Evolutionary conservation across 2,329 filamentous ascomycete species (phyloP).

Genomic region (Xylariaceae sp.): DNA sequence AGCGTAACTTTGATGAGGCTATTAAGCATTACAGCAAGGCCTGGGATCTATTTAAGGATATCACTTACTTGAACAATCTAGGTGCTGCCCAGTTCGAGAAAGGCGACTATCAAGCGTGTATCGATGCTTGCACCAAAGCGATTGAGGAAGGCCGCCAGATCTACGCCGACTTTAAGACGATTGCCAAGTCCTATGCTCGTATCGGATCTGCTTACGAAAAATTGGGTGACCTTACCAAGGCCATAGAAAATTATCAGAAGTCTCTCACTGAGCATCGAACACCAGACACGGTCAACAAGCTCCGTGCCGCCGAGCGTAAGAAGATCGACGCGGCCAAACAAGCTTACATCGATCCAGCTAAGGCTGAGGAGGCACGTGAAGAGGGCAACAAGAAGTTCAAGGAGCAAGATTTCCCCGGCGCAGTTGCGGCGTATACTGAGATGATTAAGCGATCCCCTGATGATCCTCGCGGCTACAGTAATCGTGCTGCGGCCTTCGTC

Average conservation of each 20-base stretch:
- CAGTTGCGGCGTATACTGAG: constrained; percentile 91
- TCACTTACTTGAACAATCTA: constrained; percentile 96
- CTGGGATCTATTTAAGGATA: constrained; percentile 94
- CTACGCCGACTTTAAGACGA: constrained; percentile 96
- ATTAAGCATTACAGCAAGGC: constrained; percentile 94
- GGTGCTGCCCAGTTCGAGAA: constrained; percentile 96
- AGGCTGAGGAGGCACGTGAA: constrained; percentile 94
- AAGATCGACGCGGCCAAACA: constrained; percentile 77
- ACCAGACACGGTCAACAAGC: constrained; percentile 89
- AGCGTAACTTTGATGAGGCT: constrained; percentile 92
- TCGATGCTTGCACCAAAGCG: constrained; percentile 86
- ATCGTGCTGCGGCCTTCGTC: constrained; percentile 94
- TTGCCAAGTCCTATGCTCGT: constrained; percentile 96
- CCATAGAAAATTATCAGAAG: constrained; percentile 89
- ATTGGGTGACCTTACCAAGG: constrained; percentile 76
- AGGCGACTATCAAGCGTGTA: constrained; percentile 86
- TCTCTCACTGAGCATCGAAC: constrained; percentile 97
- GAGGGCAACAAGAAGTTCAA: constrained; percentile 98
- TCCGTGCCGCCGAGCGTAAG: constrained; percentile 86
- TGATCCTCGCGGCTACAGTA: constrained; percentile 93
- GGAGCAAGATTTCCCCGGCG: constrained; percentile 91
- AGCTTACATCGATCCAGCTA: constrained; percentile 85
- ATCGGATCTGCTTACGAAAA: constrained; percentile 96
- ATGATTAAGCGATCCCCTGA: constrained; percentile 96
- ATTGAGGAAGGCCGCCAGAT: constrained; percentile 88